These are phyloP conservation scores for Selaginella tamariscina DNA, from an alignment of 75 land plant genomes.

Conservation along the genomic window DNA sequence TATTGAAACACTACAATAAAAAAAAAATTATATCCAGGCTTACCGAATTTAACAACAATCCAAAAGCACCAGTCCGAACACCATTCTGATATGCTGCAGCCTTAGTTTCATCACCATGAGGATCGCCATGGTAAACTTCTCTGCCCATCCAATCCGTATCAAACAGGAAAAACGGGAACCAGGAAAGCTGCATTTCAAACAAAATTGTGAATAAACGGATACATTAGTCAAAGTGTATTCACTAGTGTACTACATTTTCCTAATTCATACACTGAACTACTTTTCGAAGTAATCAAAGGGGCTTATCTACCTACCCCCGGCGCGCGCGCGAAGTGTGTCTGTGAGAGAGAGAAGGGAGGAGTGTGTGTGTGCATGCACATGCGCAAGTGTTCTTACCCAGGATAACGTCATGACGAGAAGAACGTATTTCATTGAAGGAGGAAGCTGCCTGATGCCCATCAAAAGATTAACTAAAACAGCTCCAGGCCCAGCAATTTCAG, in stretches of 20 bases:
- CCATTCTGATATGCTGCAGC: conserved; percentile 57
- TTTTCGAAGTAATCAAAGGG: conserved; percentile 25
- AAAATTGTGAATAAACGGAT: background rate
- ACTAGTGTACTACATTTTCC: no score
- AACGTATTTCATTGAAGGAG: conserved; percentile 79
- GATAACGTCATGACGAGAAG: conserved; percentile 83
- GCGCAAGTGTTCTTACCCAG: conserved; percentile 56
- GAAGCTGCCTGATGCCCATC: conserved; percentile 74
- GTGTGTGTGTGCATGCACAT: no score
- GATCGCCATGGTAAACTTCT: conserved; percentile 84
- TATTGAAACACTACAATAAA: background rate
- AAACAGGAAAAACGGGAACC: conserved; percentile 91
- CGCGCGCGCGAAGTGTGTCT: conserved; percentile 14
- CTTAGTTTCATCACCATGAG: conserved; percentile 39
- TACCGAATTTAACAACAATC: conserved; percentile 97
- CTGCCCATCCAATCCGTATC: conserved; percentile 99
- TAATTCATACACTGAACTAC: no score
- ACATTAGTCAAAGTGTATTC: background rate
- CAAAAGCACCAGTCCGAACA: conserved; percentile 94
- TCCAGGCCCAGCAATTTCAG: conserved; percentile 46
- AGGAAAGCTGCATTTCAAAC: conserved; percentile 44
- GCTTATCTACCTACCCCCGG: conserved; percentile 14
- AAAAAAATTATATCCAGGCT: no score
- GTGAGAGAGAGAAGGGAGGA: conserved; percentile 15
- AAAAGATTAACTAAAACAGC: conserved; percentile 68